Base-by-base conservation (phyloP, 2,329 filamentous ascomycete species). In the Emergomyces pasteurianus region DNA sequence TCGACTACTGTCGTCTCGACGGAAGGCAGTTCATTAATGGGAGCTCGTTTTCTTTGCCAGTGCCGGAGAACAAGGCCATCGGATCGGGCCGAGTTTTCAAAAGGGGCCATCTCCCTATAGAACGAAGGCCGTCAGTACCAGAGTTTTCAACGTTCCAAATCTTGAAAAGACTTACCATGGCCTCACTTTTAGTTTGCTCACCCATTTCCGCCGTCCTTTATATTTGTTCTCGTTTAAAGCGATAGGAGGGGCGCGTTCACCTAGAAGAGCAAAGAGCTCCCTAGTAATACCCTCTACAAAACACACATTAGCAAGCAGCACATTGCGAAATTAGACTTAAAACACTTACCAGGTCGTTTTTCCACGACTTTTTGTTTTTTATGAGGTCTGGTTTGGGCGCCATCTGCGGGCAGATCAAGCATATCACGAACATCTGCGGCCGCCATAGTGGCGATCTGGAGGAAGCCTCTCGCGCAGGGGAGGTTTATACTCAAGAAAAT, bases 401-500 rank as follows among this genome's bases (percentile, higher is more conserved):
- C 86, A 67, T 85, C 78, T 57, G 77, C 78, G 66, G 87, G 86
- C 72, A 95, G 80, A 74, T 92, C 90, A 70, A 95, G 85, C 71
- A 95, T 89, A 73, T 95, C 90, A 77, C 89, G 90, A 67, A 95
- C 84, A 80, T 95, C 90, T 73, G 86, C 83, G 64, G 87, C 87
- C 63, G 86, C 81, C 64, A 65, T 65, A 43, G 50, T 61, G 60
- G 55, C 57, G 56, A 42, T 31, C 16, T 23, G 18, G 18, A 34
- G 23, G 21, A 8, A 18, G 16, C 7, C 42, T 18, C 23, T 12
- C 56, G 31, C 26, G 40, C n/a, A 47, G 40, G 23, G 42, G 14
- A 14, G 23, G 40, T 56, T 38, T 56, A 56, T 2, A 26, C 9
- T 8, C 52, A 2, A 21, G 9, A 14, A 16, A 26, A 38, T 36